Evolutionary conservation across 176 grass and related monocot species (phyloP).

Genomic region (Aechmea fasciata): DNA sequence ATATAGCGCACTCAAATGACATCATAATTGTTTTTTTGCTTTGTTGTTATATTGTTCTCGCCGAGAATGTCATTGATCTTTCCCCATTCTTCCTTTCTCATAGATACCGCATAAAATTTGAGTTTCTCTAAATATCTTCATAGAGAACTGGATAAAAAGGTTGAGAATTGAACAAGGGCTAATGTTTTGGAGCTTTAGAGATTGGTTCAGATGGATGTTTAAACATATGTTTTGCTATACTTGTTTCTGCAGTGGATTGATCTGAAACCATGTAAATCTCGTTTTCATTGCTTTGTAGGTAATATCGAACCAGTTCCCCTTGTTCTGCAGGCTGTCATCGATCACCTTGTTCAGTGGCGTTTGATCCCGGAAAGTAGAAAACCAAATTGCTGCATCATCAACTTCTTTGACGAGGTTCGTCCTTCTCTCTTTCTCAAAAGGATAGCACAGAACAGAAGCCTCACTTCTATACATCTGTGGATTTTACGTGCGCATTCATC

Average conservation of each 20-base stretch:
- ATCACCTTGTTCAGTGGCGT: conserved; percentile 94
- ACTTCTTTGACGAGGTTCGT: conserved; percentile 95
- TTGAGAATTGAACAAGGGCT: no score
- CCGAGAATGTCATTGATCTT: no score
- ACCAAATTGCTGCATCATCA: conserved; percentile 93
- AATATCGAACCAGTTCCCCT: conserved; percentile 87
- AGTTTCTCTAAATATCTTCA: no score
- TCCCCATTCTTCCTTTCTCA: no score
- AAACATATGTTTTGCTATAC: neutral
- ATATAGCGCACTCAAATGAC: neutral
- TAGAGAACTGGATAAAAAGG: no score
- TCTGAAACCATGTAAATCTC: conserved; percentile 7
- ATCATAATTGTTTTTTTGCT: neutral
- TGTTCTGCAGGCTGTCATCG: conserved; percentile 77
- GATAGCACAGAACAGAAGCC: no score
- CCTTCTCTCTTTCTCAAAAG: neutral
- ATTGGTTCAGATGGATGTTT: no score
- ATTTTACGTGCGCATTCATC: conserved; percentile 12
- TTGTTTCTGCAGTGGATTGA: neutral
- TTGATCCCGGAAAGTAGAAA: conserved; percentile 92
- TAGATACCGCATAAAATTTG: no score
- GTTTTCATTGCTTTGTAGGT: conserved; percentile 36
- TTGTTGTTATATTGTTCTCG: no score
- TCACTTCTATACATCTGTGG: no score
- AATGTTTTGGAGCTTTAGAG: no score